A percentile compares a stretch with the other conserved stretches of the same genome.
phyloP scores from a whole-genome alignment of 2,329 filamentous ascomycete genomes.

The Ceratocystis alfenasii region DNA sequence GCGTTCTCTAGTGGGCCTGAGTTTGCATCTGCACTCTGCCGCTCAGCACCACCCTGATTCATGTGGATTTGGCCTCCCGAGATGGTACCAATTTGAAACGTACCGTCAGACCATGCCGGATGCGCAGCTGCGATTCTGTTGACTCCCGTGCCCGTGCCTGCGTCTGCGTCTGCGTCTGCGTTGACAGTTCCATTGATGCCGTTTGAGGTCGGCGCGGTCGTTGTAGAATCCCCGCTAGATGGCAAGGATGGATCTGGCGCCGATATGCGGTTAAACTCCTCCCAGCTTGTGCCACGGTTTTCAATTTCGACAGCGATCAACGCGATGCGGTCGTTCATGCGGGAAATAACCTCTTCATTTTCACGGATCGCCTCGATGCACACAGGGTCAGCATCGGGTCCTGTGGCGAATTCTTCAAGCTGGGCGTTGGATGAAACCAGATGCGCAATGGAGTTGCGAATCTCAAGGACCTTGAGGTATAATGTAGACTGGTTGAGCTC shows the following conservation, averaged over 20 bases:
- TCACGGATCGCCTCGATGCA: conserved; percentile 63
- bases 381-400: conserved; percentile 45
- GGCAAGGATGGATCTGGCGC: conserved; percentile 24
- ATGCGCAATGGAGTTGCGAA: conserved; percentile 62
- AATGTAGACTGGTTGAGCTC: conserved; percentile 55
- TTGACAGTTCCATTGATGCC: background rate
- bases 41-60: conserved; percentile 26
- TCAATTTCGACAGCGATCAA: conserved; percentile 55
- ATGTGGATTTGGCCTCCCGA: conserved; percentile 39
- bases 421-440: conserved; percentile 63
- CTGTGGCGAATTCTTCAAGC: conserved; percentile 54
- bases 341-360: conserved; percentile 55
- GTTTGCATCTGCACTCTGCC: background rate
- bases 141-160: background rate
- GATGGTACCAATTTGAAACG: conserved; percentile 49
- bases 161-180: background rate
- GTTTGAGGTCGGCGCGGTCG: conserved; percentile 1
- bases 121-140: conserved; percentile 24
- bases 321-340: conserved; percentile 54
- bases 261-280: conserved; percentile 40
- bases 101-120: conserved; percentile 49
- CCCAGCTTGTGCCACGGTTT: conserved; percentile 43
- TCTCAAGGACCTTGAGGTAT: conserved; percentile 62
- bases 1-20: conserved; percentile 29
- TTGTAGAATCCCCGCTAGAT: background rate